Evolutionary conservation across 2,329 filamentous ascomycete species (phyloP), one percentile per base, ranked within the genome.

Genomic region (Aspergillus arachidicola): DNA sequence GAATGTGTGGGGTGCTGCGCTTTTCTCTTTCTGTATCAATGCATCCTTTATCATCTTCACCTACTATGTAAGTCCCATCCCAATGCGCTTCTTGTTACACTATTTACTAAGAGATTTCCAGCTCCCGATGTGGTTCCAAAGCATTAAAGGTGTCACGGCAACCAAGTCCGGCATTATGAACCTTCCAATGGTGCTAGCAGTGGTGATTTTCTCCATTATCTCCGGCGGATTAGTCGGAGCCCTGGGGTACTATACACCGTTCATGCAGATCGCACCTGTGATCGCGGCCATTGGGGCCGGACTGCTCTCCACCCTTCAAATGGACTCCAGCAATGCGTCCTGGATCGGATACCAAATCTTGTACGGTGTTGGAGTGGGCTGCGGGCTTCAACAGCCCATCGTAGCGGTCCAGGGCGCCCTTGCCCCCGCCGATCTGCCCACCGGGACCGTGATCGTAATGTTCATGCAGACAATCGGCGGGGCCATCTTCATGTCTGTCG

Each of bases 81-180:
- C 34, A 36, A 12, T 14, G 34, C 26, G 26, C 26, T 26, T 26
- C 23, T 26, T 26, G 26, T 26, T 26, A 26, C 26, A 26, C 26
- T 26, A 26, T 26, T 26, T 26, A 26, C 26, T 26, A 26, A 26
- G 26, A 26, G 26, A 26, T 26, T 26, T 26, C 26, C 36, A 73
- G 69, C 73, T 84, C 4, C 82, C 82, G 0, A 73, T 79, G 41
- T 79, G 76, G 74, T 78, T 78, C 67, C 76, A 79, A 53, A 75
- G 76, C 6, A 72, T 79, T 69, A 76, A 77, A 55, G 69, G 67
- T 34, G 72, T 64, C 7, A 66, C 67, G 2, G 69, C 76, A 11
- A 68, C 72, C 28, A 71, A 72, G 45, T 78, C 76, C 0, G 76
- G 76, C 10, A 73, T 79, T 45, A 75, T 75, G 71, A 73, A 71